phyloP scores from a whole-genome alignment of 495 filamentous ascomycete genomes.

The Neurospora tetrasperma region DNA sequence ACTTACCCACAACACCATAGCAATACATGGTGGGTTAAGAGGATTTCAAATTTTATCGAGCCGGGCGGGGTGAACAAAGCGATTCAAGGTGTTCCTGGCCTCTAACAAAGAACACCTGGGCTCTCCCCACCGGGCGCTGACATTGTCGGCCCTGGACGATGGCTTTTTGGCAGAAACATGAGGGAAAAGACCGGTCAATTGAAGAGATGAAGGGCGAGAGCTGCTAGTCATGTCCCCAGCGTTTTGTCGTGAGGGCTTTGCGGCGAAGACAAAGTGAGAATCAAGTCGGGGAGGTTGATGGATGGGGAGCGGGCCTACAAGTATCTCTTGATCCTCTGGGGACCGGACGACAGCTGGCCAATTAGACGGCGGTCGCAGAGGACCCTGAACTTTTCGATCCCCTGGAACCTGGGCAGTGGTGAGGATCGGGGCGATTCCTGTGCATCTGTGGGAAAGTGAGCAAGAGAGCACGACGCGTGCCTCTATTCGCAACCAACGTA shows the following conservation, averaged over 20 bases:
- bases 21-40: not conserved
- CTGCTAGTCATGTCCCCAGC: not conserved
- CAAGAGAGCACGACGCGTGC: not conserved
- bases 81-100: not conserved
- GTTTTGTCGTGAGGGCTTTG: not conserved
- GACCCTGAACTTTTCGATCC: constrained; percentile 19
- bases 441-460: constrained; percentile 14
- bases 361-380: constrained; percentile 3
- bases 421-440: constrained; percentile 17
- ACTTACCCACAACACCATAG: no score
- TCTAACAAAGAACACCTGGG: not conserved
- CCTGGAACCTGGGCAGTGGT: not conserved
- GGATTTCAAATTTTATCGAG: not conserved
- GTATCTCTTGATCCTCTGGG: not conserved
- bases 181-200: not conserved
- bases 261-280: not conserved
- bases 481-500: not conserved
- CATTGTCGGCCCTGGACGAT: not conserved
- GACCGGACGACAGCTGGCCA: not conserved
- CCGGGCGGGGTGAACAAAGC: not conserved
- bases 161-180: not conserved
- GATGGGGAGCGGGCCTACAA: not conserved
- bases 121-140: not conserved
- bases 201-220: constrained; percentile 1
- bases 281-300: not conserved